phyloP scores from a whole-genome alignment of 2,329 filamentous ascomycete genomes.

The Pseudogymnoascus verrucosus region DNA sequence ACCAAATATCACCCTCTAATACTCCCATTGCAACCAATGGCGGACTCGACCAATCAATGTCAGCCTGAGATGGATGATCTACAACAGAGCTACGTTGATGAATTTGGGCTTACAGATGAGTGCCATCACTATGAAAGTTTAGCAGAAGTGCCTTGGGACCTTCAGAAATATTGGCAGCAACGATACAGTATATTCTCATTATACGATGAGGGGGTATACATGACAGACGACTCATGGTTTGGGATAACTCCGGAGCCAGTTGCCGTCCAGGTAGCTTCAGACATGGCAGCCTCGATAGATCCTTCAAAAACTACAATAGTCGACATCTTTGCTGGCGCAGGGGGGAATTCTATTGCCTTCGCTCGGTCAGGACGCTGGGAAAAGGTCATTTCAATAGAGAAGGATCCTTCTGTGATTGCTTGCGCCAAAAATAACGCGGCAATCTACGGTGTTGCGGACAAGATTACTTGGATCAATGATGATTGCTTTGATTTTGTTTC shows the following conservation, averaged over 20 bases:
- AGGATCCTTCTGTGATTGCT: constrained; percentile 67
- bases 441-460: constrained; percentile 69
- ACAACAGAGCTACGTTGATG: neutral
- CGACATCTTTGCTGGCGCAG: constrained; percentile 85
- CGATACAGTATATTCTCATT: constrained; percentile 78
- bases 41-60: constrained; percentile 7
- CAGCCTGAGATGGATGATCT: neutral
- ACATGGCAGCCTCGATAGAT: constrained; percentile 30
- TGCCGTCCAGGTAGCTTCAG: constrained; percentile 53
- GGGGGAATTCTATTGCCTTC: constrained; percentile 93
- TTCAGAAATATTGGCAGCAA: constrained; percentile 93
- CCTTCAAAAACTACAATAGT: constrained; percentile 44
- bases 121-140: constrained; percentile 68
- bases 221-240: constrained; percentile 95
- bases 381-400: constrained; percentile 82
- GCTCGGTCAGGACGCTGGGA: constrained; percentile 73
- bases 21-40: neutral
- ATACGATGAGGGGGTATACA: constrained; percentile 80
- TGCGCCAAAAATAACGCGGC: constrained; percentile 90
- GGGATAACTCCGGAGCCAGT: constrained; percentile 92
- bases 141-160: constrained; percentile 68
- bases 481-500: constrained; percentile 63
- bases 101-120: constrained; percentile 42
- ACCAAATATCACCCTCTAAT: neutral
- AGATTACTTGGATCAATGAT: constrained; percentile 78